Conservation (phyloP, 306 rosid genomes). For the Fragaria vesca region DNA sequence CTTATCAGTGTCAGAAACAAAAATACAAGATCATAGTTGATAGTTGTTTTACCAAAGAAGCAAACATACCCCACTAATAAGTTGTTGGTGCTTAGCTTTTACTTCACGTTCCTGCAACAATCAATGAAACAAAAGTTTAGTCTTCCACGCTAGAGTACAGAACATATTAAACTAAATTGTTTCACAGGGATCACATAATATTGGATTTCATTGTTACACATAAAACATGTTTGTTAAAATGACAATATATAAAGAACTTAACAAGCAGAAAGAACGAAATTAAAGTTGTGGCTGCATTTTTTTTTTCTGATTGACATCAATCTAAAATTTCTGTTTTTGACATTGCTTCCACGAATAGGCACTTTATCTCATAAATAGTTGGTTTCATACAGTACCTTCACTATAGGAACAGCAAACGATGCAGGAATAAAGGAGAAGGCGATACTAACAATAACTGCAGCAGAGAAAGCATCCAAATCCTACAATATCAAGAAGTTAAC, state of each 20-base stretch:
- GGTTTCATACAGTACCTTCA: slow-evolving; percentile 61
- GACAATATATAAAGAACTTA: neutral
- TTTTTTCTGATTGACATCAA: neutral
- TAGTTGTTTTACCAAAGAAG: slow-evolving; percentile 13
- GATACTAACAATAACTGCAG: slow-evolving; percentile 78
- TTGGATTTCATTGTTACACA: neutral
- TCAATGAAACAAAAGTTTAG: slow-evolving; percentile 23
- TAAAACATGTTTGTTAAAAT: neutral
- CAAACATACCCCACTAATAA: slow-evolving; percentile 85
- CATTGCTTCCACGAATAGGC: neutral
- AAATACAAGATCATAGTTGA: neutral
- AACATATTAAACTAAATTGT: neutral
- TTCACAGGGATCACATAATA: neutral
- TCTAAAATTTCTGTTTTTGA: neutral
- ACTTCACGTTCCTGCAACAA: slow-evolving; percentile 95
- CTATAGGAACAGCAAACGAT: slow-evolving; percentile 89
- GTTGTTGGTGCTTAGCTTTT: slow-evolving; percentile 92
- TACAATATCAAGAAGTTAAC: slow-evolving; percentile 36
- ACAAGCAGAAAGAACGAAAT: neutral
- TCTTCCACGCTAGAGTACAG: slow-evolving; percentile 23
- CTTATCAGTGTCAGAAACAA: slow-evolving; percentile 9
- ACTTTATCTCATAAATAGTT: neutral
- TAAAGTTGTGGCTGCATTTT: neutral
- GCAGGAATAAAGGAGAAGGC: slow-evolving; percentile 97
- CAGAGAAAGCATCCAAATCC: slow-evolving; percentile 99